Conservation (phyloP, 192 early-diverging fungal species). For the Backusella parvicylindrica region DNA sequence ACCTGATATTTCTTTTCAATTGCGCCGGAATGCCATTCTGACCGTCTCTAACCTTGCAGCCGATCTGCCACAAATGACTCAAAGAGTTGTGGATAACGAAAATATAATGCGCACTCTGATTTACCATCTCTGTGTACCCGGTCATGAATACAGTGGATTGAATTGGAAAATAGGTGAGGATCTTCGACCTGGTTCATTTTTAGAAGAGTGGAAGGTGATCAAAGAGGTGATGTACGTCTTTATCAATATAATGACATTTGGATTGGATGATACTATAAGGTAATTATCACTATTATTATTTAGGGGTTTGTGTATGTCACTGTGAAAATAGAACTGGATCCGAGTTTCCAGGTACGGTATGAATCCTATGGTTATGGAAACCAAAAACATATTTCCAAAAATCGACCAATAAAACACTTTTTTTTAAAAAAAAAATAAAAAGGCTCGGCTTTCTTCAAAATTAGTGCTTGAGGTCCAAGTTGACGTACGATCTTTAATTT, state of each 20-base stretch:
- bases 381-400: too few relatives aligned
- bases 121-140: background rate
- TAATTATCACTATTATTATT: too few relatives aligned
- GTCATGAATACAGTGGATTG: background rate
- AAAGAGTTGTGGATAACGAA: background rate
- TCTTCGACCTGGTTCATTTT: background rate
- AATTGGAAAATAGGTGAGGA: background rate
- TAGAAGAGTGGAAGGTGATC: slow-evolving; percentile 13
- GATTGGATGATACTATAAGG: slow-evolving; percentile 6
- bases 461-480: too few relatives aligned
- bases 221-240: slow-evolving; percentile 12
- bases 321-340: too few relatives aligned
- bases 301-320: background rate
- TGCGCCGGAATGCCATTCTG: slow-evolving; percentile 24
- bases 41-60: slow-evolving; percentile 24
- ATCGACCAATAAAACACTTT: too few relatives aligned
- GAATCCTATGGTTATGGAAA: too few relatives aligned
- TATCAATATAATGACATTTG: slow-evolving; percentile 15
- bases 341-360: too few relatives aligned
- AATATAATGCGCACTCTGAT: slow-evolving; percentile 6
- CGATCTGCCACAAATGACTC: background rate
- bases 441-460: too few relatives aligned
- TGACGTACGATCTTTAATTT: too few relatives aligned
- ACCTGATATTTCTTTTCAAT: background rate
- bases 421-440: too few relatives aligned